Percentiles rank a stretch among this genome's conserved stretches.
Conservation (phyloP, 805 yeast species). For the Kodamaea fukazawae region DNA sequence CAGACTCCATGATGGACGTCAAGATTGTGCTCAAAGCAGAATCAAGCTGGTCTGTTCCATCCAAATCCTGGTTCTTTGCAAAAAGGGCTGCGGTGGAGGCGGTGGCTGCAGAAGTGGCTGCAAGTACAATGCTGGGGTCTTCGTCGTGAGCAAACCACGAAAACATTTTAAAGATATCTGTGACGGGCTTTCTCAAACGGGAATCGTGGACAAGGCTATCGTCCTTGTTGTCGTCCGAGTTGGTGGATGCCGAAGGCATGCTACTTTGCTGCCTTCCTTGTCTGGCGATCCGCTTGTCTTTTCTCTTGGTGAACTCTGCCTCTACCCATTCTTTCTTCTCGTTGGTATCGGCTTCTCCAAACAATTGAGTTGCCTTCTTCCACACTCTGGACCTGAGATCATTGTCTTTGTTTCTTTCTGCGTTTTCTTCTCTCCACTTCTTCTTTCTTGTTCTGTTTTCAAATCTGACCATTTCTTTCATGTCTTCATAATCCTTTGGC, state of each 20-base stretch:
- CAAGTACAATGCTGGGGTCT: constrained; percentile 30
- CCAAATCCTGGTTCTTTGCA: constrained; percentile 21
- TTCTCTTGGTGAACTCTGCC: constrained; percentile 64
- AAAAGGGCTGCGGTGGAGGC: constrained; percentile 39
- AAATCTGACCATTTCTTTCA: constrained; percentile 55
- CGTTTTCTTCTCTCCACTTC: constrained; percentile 79
- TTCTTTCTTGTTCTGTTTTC: constrained; percentile 78
- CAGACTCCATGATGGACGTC: constrained; percentile 21
- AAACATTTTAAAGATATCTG: constrained; percentile 36
- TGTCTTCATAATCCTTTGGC: constrained; percentile 33
- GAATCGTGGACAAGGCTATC: constrained; percentile 22
- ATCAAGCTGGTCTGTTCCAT: constrained; percentile 22
- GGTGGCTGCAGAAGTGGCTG: constrained; percentile 36
- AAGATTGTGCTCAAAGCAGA: constrained; percentile 23
- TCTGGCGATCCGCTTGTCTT: constrained; percentile 49
- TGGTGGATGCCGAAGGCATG: constrained; percentile 8
- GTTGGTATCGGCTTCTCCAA: constrained; percentile 57
- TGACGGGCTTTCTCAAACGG: constrained; percentile 22
- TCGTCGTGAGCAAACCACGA: constrained; percentile 32
- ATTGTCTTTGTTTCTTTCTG: constrained; percentile 79
- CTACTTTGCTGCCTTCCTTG: constrained; percentile 10
- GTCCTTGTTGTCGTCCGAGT: constrained; percentile 15
- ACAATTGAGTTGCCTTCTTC: constrained; percentile 65
- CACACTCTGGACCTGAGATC: constrained; percentile 78
- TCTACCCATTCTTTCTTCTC: constrained; percentile 69